Conservation (phyloP, 345 rosid genomes). For the Aquilaria yunnanensis region DNA sequence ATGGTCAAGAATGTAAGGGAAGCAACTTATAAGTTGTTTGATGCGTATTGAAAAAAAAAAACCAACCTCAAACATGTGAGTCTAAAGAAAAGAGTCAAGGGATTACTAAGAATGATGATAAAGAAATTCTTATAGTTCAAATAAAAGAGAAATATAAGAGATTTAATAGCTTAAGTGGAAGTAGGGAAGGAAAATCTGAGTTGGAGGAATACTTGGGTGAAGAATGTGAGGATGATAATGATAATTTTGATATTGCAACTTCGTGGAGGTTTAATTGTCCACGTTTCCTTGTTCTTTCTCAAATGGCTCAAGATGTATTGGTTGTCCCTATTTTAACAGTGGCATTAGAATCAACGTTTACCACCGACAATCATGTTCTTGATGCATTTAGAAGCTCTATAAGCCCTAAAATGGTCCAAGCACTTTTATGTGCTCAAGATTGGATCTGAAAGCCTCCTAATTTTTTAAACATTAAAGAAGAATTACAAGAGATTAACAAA, state of each 20-base stretch:
- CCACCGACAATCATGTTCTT: too few relatives aligned
- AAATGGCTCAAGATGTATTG: too few relatives aligned
- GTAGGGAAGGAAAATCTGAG: too few relatives aligned
- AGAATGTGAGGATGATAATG: neutral
- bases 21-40: neutral
- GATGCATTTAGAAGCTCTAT: neutral
- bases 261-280: neutral
- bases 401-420: slow-evolving; percentile 8
- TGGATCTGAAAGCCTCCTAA: neutral
- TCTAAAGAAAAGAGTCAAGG: neutral
- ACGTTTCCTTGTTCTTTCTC: neutral
- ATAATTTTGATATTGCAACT: neutral
- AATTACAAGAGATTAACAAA: neutral
- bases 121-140: neutral
- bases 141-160: neutral
- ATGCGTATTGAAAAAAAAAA: neutral
- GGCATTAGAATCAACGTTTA: too few relatives aligned
- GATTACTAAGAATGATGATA: neutral
- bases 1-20: neutral
- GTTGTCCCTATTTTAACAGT: too few relatives aligned
- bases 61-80: neutral
- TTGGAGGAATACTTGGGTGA: neutral
- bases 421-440: slow-evolving; percentile 11
- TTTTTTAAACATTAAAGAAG: neutral
- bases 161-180: too few relatives aligned